Percentiles rank a stretch among this genome's conserved stretches.
Evolutionary conservation across 2,329 filamentous ascomycete genomes (phyloP).

Genomic region (Pseudogymnoascus sp.): DNA sequence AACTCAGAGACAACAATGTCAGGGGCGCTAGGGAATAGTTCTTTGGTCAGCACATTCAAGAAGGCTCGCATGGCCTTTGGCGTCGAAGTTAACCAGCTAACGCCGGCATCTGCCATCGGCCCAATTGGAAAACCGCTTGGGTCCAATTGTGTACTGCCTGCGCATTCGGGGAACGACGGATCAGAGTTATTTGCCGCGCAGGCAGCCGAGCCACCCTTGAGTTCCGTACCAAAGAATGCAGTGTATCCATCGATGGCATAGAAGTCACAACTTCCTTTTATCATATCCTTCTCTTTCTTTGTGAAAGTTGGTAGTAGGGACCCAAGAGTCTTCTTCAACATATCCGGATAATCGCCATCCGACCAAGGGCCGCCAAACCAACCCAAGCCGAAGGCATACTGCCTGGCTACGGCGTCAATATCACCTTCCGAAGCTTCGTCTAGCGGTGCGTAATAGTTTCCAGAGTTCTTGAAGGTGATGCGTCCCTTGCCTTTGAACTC

Average conservation of each 20-base stretch:
- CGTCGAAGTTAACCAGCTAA: constrained; percentile 36
- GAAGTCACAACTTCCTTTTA: constrained; percentile 38
- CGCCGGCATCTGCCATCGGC: constrained; percentile 35
- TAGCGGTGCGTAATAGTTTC: constrained; percentile 35
- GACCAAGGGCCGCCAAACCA: constrained; percentile 42
- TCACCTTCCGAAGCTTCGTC: constrained; percentile 29
- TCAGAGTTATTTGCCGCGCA: constrained; percentile 35
- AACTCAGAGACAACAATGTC: constrained; percentile 37
- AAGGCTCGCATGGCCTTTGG: constrained; percentile 34
- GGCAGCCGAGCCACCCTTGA: constrained; percentile 29
- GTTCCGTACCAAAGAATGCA: constrained; percentile 26
- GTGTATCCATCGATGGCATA: constrained; percentile 34
- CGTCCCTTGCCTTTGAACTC: constrained; percentile 36
- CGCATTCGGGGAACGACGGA: constrained; percentile 36
- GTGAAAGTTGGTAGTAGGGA: constrained; percentile 33
- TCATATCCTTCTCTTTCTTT: constrained; percentile 32
- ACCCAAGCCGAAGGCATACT: constrained; percentile 35
- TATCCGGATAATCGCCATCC: constrained; percentile 36
- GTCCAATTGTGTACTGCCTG: constrained; percentile 27
- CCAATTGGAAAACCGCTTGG: constrained; percentile 39
- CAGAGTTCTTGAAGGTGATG: constrained; percentile 38
- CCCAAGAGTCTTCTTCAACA: constrained; percentile 34
- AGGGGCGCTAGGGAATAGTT: constrained; percentile 35
- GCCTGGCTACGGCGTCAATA: constrained; percentile 31
- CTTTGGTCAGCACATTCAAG: constrained; percentile 35